A percentile compares a stretch with the other conserved stretches of the same genome.
Evolutionary conservation across 306 rosid species (phyloP).

Genomic region (Vicia faba): DNA sequence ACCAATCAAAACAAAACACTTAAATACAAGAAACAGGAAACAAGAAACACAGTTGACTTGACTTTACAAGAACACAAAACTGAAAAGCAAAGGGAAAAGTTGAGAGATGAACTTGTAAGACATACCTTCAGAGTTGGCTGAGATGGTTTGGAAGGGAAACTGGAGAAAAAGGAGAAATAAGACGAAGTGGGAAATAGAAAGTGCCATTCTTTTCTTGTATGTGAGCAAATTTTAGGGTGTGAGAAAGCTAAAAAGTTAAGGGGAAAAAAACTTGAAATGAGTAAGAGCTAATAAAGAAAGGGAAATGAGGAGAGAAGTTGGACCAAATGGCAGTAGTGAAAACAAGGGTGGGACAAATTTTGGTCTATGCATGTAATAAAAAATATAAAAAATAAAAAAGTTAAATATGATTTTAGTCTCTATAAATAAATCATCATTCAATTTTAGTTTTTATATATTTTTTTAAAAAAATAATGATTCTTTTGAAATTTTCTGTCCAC

Average conservation of each 20-base stretch:
- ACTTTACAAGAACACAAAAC: slow-evolving; percentile 5
- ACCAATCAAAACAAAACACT: slow-evolving; percentile 22
- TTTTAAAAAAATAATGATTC: too few relatives aligned
- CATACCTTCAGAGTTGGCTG: slow-evolving; percentile 53
- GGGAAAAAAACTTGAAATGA: background rate
- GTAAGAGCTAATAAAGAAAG: background rate
- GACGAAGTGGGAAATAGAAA: slow-evolving; percentile 36
- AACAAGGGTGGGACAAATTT: background rate
- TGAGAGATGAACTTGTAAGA: slow-evolving; percentile 25
- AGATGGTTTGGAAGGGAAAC: slow-evolving; percentile 37
- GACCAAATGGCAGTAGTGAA: slow-evolving; percentile 17
- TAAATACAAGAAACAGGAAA: background rate
- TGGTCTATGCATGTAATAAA: too few relatives aligned
- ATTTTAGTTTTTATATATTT: too few relatives aligned
- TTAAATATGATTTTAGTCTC: too few relatives aligned
- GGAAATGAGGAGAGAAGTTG: slow-evolving; percentile 7
- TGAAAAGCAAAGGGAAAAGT: background rate
- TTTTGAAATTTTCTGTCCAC: too few relatives aligned
- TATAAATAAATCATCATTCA: too few relatives aligned
- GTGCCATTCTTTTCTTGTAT: slow-evolving; percentile 35
- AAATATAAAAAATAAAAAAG: too few relatives aligned
- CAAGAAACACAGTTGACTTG: background rate
- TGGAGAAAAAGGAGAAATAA: slow-evolving; percentile 41
- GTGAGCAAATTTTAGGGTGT: slow-evolving; percentile 9
- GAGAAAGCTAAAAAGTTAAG: background rate